These are phyloP conservation scores for Eutrema heterophyllum DNA, from an alignment of 345 rosid species.

Conservation along the genomic window DNA sequence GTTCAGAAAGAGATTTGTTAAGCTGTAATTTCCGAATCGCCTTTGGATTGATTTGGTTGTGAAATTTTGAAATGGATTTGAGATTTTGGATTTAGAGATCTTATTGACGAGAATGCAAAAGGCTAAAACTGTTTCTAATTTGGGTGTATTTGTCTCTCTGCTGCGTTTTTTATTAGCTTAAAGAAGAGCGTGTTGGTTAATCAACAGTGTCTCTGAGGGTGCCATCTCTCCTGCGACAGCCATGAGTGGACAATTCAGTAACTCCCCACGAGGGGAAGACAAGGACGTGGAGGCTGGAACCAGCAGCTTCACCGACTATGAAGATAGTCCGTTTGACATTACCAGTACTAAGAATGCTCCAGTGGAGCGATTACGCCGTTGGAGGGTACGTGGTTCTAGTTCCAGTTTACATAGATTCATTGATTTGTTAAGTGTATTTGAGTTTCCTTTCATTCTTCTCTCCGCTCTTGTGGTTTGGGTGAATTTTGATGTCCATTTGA, in stretches of 20 bases:
- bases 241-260: slow-evolving; percentile 31
- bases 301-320: slow-evolving; percentile 18
- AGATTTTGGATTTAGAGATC: background rate
- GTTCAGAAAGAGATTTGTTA: background rate
- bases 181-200: slow-evolving; percentile 10
- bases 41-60: background rate
- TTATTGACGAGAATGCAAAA: background rate
- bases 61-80: background rate
- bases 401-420: background rate
- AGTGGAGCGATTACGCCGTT: slow-evolving; percentile 55
- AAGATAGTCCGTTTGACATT: slow-evolving; percentile 59
- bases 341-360: slow-evolving; percentile 71
- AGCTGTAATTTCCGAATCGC: background rate
- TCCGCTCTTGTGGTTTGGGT: background rate
- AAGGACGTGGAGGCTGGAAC: slow-evolving; percentile 52
- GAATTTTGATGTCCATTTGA: background rate
- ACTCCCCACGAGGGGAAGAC: slow-evolving; percentile 37
- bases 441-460: background rate
- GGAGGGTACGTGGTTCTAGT: slow-evolving; percentile 58
- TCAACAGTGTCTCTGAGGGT: slow-evolving; percentile 26
- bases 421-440: background rate
- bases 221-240: slow-evolving; percentile 65
- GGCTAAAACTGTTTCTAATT: slow-evolving; percentile 14
- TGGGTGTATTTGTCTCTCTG: background rate
- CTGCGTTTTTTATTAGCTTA: background rate